Percentiles rank a stretch among this genome's conserved stretches.
These are phyloP conservation scores for Suhomyces panamericanus DNA, from an alignment of 1,139 yeast genomes.

Conservation along the genomic window DNA sequence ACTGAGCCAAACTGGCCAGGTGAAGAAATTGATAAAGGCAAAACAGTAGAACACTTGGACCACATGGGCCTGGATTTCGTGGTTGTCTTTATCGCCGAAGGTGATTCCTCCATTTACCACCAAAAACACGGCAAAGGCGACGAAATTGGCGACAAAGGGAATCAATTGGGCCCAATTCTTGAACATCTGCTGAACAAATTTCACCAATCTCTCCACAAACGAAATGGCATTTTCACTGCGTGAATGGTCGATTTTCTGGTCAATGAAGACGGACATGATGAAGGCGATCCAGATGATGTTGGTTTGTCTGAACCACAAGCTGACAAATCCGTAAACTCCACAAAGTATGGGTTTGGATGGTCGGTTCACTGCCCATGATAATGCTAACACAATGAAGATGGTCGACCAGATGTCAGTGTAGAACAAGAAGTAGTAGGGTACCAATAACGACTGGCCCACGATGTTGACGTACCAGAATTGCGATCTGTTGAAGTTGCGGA, in stretches of 20 bases:
- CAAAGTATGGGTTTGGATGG: slow-evolving; percentile 27
- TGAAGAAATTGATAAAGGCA: slow-evolving; percentile 59
- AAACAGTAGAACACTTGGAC: slow-evolving; percentile 83
- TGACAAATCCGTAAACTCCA: slow-evolving; percentile 52
- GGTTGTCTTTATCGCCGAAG: slow-evolving; percentile 87
- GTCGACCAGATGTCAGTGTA: slow-evolving; percentile 96
- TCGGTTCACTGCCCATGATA: slow-evolving; percentile 32
- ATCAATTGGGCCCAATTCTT: slow-evolving; percentile 29
- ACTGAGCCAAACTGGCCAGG: slow-evolving; percentile 70
- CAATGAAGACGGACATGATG: slow-evolving; percentile 56
- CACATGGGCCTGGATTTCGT: slow-evolving; percentile 65
- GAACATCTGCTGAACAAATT: slow-evolving; percentile 25
- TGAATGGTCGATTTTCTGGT: slow-evolving; percentile 33
- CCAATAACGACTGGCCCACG: slow-evolving; percentile 65
- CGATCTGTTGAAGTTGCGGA: slow-evolving; percentile 31
- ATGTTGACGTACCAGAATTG: slow-evolving; percentile 53
- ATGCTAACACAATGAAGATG: slow-evolving; percentile 51
- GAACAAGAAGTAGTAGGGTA: slow-evolving; percentile 71
- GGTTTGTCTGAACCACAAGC: slow-evolving; percentile 83
- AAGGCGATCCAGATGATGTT: slow-evolving; percentile 84
- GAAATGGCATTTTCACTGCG: slow-evolving; percentile 2
- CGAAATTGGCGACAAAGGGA: slow-evolving; percentile 58
- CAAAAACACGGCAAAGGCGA: slow-evolving; percentile 56
- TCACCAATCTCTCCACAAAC: slow-evolving; percentile 12
- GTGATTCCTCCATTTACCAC: slow-evolving; percentile 74